phyloP scores from a whole-genome alignment of 2,329 filamentous ascomycete species.

The Ophiostoma populinum region DNA sequence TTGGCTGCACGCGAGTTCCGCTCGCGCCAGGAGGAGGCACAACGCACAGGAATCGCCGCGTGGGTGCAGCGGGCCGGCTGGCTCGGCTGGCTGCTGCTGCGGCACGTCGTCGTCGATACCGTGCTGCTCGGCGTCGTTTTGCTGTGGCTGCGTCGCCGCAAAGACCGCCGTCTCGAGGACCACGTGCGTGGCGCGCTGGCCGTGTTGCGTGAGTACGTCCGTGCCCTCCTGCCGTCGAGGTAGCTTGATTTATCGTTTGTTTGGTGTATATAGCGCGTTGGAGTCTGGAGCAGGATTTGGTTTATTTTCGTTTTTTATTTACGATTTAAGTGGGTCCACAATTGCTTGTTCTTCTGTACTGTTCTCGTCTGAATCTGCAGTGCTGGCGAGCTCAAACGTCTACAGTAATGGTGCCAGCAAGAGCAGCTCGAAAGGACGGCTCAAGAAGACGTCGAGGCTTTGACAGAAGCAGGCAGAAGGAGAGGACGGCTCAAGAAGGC shows the following conservation, averaged over 20 bases:
- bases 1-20: conserved; percentile 57
- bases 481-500: too few relatives aligned
- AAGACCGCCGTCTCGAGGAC: conserved; percentile 56
- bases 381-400: too few relatives aligned
- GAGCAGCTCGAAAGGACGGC: too few relatives aligned
- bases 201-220: conserved; percentile 38
- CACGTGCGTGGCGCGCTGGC: conserved; percentile 48
- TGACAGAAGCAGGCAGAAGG: too few relatives aligned
- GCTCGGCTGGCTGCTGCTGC: conserved; percentile 49
- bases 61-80: conserved; percentile 43
- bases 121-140: conserved; percentile 48
- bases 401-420: too few relatives aligned
- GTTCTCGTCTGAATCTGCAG: too few relatives aligned
- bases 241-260: neutral
- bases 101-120: conserved; percentile 59
- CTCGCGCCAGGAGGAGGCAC: conserved; percentile 41
- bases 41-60: neutral
- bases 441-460: too few relatives aligned
- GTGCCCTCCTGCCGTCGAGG: conserved; percentile 33
- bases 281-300: too few relatives aligned
- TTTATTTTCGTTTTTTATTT: too few relatives aligned
- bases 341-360: too few relatives aligned
- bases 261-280: too few relatives aligned
- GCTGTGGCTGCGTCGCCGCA: conserved; percentile 54
- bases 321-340: too few relatives aligned